Conservation (phyloP, 2,329 filamentous ascomycete species). For the Verticillium tricorpus region DNA sequence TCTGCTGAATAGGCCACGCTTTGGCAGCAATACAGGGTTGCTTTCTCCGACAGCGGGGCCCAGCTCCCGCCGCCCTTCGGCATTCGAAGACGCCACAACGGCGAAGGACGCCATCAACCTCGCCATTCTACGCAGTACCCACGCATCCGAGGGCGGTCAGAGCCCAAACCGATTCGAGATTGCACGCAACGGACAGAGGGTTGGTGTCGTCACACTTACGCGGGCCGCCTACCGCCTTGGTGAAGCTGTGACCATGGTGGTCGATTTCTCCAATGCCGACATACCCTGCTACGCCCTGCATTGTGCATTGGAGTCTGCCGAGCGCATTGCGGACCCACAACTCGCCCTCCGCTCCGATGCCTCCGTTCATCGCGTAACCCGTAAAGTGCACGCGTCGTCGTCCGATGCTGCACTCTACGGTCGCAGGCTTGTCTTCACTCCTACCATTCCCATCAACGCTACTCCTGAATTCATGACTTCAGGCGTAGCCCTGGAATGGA, state of each 20-base stretch:
- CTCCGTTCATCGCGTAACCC: slow-evolving; percentile 81
- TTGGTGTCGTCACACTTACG: slow-evolving; percentile 84
- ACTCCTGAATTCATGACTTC: slow-evolving; percentile 92
- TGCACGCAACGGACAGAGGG: slow-evolving; percentile 82
- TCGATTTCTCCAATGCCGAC: slow-evolving; percentile 76
- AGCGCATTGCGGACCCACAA: slow-evolving; percentile 68
- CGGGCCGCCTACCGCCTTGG: slow-evolving; percentile 86
- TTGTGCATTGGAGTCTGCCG: slow-evolving; percentile 78
- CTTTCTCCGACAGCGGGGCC: slow-evolving; percentile 65
- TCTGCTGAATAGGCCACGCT: slow-evolving; percentile 56
- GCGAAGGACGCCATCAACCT: slow-evolving; percentile 87
- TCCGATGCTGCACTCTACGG: slow-evolving; percentile 83
- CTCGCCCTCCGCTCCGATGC: slow-evolving; percentile 81
- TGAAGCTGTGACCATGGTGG: slow-evolving; percentile 75
- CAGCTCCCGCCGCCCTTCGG: slow-evolving; percentile 51
- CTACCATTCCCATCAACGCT: slow-evolving; percentile 75
- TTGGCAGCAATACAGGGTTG: slow-evolving; percentile 53
- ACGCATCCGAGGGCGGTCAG: slow-evolving; percentile 62
- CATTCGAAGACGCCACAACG: slow-evolving; percentile 52
- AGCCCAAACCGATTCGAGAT: slow-evolving; percentile 95
- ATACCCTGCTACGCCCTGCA: slow-evolving; percentile 84
- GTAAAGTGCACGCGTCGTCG: slow-evolving; percentile 71
- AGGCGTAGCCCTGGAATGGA: slow-evolving; percentile 84
- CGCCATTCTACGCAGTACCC: slow-evolving; percentile 79
- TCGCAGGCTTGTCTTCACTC: slow-evolving; percentile 71